A percentile compares a stretch with the other conserved stretches of the same genome.
These are phyloP conservation scores for Fusarium nematophilum DNA, from an alignment of 2,329 filamentous ascomycete species.

Conservation along the genomic window DNA sequence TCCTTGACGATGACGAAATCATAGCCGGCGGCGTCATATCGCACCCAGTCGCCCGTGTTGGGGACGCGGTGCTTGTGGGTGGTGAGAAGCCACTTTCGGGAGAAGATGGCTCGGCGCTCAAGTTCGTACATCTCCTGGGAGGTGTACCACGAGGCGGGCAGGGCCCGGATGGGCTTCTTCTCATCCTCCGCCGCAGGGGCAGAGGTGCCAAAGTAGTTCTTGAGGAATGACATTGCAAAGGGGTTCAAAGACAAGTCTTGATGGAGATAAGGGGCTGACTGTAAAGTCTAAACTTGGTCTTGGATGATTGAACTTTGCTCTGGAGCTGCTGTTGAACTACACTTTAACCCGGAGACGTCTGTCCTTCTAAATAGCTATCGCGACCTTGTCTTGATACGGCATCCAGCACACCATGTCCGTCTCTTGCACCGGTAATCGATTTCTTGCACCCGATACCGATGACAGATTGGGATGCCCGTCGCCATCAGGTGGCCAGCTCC, in stretches of 20 bases:
- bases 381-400: too few relatives aligned
- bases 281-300: too few relatives aligned
- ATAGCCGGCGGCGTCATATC: constrained; percentile 66
- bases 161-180: constrained; percentile 46
- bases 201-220: constrained; percentile 51
- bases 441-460: too few relatives aligned
- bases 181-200: constrained; percentile 32
- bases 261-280: too few relatives aligned
- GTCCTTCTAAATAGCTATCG: too few relatives aligned
- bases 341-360: too few relatives aligned
- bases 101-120: constrained; percentile 68
- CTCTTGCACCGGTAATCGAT: too few relatives aligned
- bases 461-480: too few relatives aligned
- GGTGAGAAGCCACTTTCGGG: constrained; percentile 65
- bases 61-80: constrained; percentile 63
- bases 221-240: constrained; percentile 46
- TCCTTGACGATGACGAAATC: constrained; percentile 65
- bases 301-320: neutral
- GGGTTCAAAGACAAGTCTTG: too few relatives aligned
- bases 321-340: too few relatives aligned
- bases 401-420: too few relatives aligned
- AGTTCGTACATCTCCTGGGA: constrained; percentile 67
- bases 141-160: constrained; percentile 64
- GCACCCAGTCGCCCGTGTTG: constrained; percentile 67
- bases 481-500: too few relatives aligned